A percentile compares a stretch with the other conserved stretches of the same genome.
Evolutionary conservation across 2,329 filamentous ascomycete genomes (phyloP).

Genomic region (Venturia effusa): DNA sequence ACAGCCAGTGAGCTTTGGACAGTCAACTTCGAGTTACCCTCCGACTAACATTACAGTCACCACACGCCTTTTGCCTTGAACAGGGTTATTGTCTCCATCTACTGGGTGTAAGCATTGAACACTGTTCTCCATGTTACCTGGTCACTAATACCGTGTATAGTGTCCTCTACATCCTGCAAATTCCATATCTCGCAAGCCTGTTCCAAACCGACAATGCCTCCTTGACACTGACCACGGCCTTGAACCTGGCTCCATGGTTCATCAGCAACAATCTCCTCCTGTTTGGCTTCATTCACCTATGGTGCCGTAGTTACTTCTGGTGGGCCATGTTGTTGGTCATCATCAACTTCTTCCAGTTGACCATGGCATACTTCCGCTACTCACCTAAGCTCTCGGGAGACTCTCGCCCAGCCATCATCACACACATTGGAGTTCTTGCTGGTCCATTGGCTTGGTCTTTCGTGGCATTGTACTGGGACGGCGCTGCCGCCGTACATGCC

Average conservation of each 20-base stretch:
- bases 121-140: not conserved
- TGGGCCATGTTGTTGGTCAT: conserved; percentile 66
- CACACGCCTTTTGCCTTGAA: conserved; percentile 68
- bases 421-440: conserved; percentile 65
- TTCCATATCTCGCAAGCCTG: conserved; percentile 64
- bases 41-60: conserved; percentile 22
- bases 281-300: conserved; percentile 74
- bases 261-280: conserved; percentile 77
- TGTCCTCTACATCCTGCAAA: conserved; percentile 62
- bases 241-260: conserved; percentile 73
- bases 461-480: conserved; percentile 80
- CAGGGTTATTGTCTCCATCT: conserved; percentile 51
- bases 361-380: conserved; percentile 71
- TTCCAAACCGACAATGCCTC: conserved; percentile 49
- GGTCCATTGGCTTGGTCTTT: conserved; percentile 80
- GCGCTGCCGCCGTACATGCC: conserved; percentile 67
- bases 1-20: conserved; percentile 31
- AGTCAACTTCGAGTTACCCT: not conserved
- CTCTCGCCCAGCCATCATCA: conserved; percentile 22
- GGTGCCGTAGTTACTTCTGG: conserved; percentile 64
- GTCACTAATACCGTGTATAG: conserved; percentile 35
- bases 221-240: conserved; percentile 55
- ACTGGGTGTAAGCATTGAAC: conserved; percentile 43
- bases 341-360: conserved; percentile 74
- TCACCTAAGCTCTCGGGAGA: conserved; percentile 40